A percentile compares a stretch with the other conserved stretches of the same genome.
phyloP scores from a whole-genome alignment of 805 yeast species.

The Ogataea trehaloabstinens region DNA sequence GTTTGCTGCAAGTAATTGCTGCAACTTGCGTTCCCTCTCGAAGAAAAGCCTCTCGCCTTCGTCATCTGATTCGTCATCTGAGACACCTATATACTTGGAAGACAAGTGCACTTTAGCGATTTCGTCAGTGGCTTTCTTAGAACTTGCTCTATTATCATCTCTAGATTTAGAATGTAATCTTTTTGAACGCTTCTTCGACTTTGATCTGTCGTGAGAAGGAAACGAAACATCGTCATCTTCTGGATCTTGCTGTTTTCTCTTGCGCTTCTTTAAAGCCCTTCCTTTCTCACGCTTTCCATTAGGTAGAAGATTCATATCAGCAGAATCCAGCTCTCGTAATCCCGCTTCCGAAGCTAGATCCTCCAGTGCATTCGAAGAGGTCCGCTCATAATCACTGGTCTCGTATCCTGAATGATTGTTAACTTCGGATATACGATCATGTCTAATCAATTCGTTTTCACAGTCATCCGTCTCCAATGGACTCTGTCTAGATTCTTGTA shows the following conservation, averaged over 20 bases:
- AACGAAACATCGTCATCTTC: constrained; percentile 15
- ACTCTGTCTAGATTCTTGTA: constrained; percentile 18
- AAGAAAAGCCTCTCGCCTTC: constrained; percentile 53
- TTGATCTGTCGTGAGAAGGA: constrained; percentile 8
- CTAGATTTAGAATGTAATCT: constrained; percentile 11
- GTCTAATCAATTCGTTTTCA: constrained; percentile 15
- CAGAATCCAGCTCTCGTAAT: constrained; percentile 36
- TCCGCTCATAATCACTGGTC: constrained; percentile 27
- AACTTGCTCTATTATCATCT: constrained; percentile 7
- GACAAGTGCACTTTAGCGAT: constrained; percentile 37
- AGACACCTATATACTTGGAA: constrained; percentile 52
- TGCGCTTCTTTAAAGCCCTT: constrained; percentile 20
- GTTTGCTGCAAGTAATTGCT: constrained; percentile 30
- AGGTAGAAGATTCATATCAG: constrained; percentile 33
- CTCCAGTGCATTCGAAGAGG: constrained; percentile 35
- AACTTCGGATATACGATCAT: not conserved
- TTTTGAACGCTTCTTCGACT: constrained; percentile 9
- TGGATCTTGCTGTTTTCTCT: constrained; percentile 5
- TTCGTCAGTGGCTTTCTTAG: not conserved
- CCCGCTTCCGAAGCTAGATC: constrained; percentile 37
- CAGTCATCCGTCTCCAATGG: constrained; percentile 25
- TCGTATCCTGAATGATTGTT: constrained; percentile 4
- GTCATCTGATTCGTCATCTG: constrained; percentile 64
- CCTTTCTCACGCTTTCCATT: constrained; percentile 22
- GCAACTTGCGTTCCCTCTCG: constrained; percentile 51